Conservation (phyloP, 257 asterid genomes). For the Gentiana straminea region DNA sequence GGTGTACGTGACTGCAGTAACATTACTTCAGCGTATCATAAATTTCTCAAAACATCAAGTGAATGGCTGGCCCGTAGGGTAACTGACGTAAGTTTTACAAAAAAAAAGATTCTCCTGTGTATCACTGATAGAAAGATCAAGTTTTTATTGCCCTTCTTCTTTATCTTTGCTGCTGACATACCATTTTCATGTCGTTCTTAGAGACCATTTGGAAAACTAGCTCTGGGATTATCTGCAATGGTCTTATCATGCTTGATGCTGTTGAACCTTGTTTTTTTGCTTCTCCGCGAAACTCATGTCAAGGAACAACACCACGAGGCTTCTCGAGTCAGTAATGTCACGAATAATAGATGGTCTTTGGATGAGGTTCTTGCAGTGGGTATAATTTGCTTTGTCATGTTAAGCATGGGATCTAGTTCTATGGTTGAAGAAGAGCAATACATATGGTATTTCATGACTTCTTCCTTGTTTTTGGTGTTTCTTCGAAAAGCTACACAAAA, state of each 20-base stretch:
- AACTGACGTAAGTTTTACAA: conserved; percentile 61
- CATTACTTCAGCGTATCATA: conserved; percentile 38
- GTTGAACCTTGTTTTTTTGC: conserved; percentile 36
- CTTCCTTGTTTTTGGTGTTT: conserved; percentile 52
- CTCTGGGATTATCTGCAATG: conserved; percentile 57
- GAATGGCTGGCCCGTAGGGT: conserved; percentile 77
- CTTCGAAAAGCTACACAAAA: conserved; percentile 51
- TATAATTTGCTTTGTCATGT: conserved; percentile 33
- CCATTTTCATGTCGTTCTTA: conserved; percentile 22
- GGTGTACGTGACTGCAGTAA: conserved; percentile 29
- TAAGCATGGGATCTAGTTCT: conserved; percentile 93
- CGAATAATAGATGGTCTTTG: conserved; percentile 34
- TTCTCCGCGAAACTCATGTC: conserved; percentile 24
- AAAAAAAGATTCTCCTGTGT: background rate
- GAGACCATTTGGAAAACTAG: conserved; percentile 63
- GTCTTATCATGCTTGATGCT: conserved; percentile 50
- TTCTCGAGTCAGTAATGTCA: conserved; percentile 12
- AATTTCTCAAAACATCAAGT: conserved; percentile 58
- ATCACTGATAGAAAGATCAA: background rate
- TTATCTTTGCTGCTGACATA: background rate
- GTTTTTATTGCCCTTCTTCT: background rate
- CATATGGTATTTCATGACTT: conserved; percentile 71
- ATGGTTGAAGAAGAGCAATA: conserved; percentile 93
- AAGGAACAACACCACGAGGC: conserved; percentile 14
- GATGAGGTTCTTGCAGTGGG: conserved; percentile 40